A percentile compares a stretch with the other conserved stretches of the same genome.
These are phyloP conservation scores for Arthonia radiata DNA, from an alignment of 495 filamentous ascomycete genomes.

Conservation along the genomic window DNA sequence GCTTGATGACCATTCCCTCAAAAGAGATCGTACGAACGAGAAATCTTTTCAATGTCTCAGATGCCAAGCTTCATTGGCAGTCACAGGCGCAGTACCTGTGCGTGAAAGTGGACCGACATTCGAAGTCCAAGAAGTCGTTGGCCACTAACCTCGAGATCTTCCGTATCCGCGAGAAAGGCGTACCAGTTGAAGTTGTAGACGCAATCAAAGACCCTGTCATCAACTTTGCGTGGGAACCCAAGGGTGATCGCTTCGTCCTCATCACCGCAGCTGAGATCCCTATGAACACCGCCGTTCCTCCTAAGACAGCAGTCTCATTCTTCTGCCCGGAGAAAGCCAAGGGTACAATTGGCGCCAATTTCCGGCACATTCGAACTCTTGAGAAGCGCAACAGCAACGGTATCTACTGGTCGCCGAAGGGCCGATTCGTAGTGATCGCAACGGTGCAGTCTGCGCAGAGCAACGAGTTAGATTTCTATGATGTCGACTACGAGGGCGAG, in stretches of 20 bases:
- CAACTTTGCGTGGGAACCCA: slow-evolving; percentile 97
- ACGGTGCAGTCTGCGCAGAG: slow-evolving; percentile 77
- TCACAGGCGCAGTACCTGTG: slow-evolving; percentile 80
- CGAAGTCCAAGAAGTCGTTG: slow-evolving; percentile 93
- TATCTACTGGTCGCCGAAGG: slow-evolving; percentile 98
- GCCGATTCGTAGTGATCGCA: slow-evolving; percentile 77
- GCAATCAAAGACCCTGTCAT: slow-evolving; percentile 92
- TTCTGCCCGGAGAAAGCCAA: slow-evolving; percentile 89
- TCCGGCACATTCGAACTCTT: slow-evolving; percentile 74
- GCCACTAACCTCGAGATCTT: slow-evolving; percentile 97
- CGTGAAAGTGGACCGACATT: slow-evolving; percentile 96
- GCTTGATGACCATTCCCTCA: slow-evolving; percentile 81
- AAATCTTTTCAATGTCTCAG: slow-evolving; percentile 91
- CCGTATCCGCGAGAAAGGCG: slow-evolving; percentile 84
- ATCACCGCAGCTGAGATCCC: slow-evolving; percentile 81
- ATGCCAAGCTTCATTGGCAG: slow-evolving; percentile 96
- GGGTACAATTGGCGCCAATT: slow-evolving; percentile 54
- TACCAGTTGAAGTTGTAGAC: slow-evolving; percentile 93
- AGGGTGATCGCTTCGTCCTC: slow-evolving; percentile 86
- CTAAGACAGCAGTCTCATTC: slow-evolving; percentile 86
- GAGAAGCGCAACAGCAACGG: slow-evolving; percentile 99
- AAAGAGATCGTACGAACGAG: slow-evolving; percentile 81
- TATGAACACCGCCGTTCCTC: slow-evolving; percentile 54
- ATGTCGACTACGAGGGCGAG: slow-evolving; percentile 93
- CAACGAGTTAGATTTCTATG: slow-evolving; percentile 92